Evolutionary conservation across 148 eudicot genomes (phyloP).

Genomic region (Persicaria maculosa): DNA sequence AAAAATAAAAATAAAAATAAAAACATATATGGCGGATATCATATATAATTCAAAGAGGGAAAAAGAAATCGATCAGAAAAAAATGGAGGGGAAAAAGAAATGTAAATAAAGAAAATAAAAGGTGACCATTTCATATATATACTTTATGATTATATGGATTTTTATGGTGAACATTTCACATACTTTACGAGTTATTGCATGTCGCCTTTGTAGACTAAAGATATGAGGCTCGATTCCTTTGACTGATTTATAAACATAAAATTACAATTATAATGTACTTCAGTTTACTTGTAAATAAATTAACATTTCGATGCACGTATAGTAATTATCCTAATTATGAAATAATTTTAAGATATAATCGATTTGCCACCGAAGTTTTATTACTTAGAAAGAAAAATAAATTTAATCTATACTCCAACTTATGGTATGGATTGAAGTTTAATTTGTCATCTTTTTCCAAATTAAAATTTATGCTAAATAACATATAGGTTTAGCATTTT

Average conservation of each 20-base stretch:
- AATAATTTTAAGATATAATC: background rate
- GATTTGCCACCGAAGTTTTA: background rate
- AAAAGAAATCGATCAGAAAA: too few relatives aligned
- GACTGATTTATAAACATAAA: background rate
- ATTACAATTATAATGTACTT: background rate
- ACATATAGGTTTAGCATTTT: too few relatives aligned
- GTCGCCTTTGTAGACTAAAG: background rate
- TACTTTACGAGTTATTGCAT: background rate
- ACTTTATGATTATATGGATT: too few relatives aligned
- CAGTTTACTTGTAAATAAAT: background rate
- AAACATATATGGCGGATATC: too few relatives aligned
- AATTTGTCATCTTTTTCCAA: background rate
- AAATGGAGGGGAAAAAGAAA: background rate
- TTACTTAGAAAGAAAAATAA: background rate
- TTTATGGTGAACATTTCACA: background rate
- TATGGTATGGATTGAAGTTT: background rate
- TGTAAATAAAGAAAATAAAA: background rate
- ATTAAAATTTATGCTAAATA: too few relatives aligned
- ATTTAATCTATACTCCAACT: background rate
- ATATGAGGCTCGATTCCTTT: background rate
- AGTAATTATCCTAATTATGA: background rate
- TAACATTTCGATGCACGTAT: background rate
- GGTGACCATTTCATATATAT: background rate
- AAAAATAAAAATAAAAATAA: too few relatives aligned
- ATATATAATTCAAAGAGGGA: too few relatives aligned